Conservation (phyloP, 768 basidiomycete species). For the Chalciporus sphaerocephalus region DNA sequence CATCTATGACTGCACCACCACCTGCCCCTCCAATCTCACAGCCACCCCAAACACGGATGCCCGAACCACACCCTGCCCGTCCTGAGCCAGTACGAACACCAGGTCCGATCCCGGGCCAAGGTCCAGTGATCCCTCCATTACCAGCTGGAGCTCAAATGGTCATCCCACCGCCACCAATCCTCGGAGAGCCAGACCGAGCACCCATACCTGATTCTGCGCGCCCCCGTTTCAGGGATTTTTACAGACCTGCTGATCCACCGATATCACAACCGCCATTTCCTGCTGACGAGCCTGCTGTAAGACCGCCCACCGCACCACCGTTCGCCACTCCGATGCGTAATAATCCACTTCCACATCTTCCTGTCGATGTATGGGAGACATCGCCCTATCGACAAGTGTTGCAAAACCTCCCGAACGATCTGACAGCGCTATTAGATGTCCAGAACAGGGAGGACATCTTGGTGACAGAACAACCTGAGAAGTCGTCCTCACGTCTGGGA, state of each 20-base stretch:
- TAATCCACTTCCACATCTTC: slow-evolving; percentile 65
- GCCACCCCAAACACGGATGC: slow-evolving; percentile 6
- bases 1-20: neutral
- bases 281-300: slow-evolving; percentile 4
- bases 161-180: slow-evolving; percentile 22
- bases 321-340: slow-evolving; percentile 1
- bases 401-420: slow-evolving; percentile 44
- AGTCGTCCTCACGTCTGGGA: slow-evolving; percentile 19
- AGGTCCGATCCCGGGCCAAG: neutral
- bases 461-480: slow-evolving; percentile 14
- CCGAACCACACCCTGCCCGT: slow-evolving; percentile 5
- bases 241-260: slow-evolving; percentile 16
- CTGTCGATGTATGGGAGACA: slow-evolving; percentile 53
- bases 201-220: slow-evolving; percentile 15
- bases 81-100: neutral
- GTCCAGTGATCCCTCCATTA: slow-evolving; percentile 15
- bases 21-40: neutral
- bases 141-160: slow-evolving; percentile 11
- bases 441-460: slow-evolving; percentile 1
- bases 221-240: slow-evolving; percentile 28
- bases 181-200: slow-evolving; percentile 3
- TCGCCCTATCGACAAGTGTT: slow-evolving; percentile 56
- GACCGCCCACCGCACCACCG: slow-evolving; percentile 9
- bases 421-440: slow-evolving; percentile 20
- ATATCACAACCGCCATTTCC: neutral